Base-by-base conservation (phyloP, 371 early-diverging fungal species). In the Mucor plumbeus region DNA sequence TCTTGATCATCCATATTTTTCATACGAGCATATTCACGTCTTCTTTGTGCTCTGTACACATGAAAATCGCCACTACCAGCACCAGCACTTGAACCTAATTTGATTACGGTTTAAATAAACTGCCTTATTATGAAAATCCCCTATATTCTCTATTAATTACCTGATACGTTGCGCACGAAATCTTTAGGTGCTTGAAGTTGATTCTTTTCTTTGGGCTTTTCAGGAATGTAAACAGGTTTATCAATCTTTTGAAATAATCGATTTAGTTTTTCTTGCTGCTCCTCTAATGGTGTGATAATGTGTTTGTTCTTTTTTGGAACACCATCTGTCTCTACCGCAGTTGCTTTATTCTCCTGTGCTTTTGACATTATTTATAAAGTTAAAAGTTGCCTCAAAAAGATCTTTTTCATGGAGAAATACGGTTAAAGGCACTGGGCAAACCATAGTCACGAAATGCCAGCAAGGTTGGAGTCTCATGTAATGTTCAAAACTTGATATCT, bases 51-150 rank as follows among this genome's bases (percentile, higher is more conserved):
- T 68, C 97, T 80, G 74, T 97, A 97, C 0, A 95, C 94, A 76
- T 97, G 97, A 66, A 97, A 97, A 71, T 97, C 98, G 47, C 97
- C 97, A 85, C 94, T 94, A 17, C 98, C 97, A 0, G 97, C 98
- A 54, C 97, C 97, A 2, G 98, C 97, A 76, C 95, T 94, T 15
- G 96, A 97, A 34, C 96, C 95, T 75, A 59, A 15, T 14, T 34
- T 26, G 26, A 3, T 26, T 26, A 26, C 3, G 26, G 26, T 26
- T 26, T 26, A 26, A 26, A 3, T 26, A 26, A 26, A 26, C 26
- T 26, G 26, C 1, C 1, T 26, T 3, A 26, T 26, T 26, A 26
- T 26, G 3, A 3, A 3, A 26, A 26, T 26, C 26, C 26, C 26
- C 14, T 19, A 31, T 14, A 31, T 50, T 26, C 21, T 35, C 41